Base-by-base conservation (phyloP, 1,139 yeast species). In the Taiozyma sp. region DNA sequence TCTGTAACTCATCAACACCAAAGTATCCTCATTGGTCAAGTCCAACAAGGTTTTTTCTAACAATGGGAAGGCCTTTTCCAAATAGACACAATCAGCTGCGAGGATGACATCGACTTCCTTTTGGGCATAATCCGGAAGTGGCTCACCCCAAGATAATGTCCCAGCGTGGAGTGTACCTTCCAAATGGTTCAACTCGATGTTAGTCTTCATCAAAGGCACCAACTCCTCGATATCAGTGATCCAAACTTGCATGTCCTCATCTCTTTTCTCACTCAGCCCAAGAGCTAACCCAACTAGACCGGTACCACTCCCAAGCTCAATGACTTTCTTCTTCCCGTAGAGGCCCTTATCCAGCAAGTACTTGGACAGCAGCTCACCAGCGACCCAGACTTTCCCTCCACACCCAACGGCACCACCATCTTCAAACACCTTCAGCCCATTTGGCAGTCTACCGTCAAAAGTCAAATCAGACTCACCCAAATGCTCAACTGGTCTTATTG, bases 301-400 rank as follows among this genome's bases (percentile, higher is more conserved):
- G 1, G 84, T 79, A 1, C 84, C 84, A 52, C 80, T 73, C 0
- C 84, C 84, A 22, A 79, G 64, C 55, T 79, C 84, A 16, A 79
- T 60, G 4, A 78, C 69, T 45, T 70, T 70, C 44, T 61, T 64
- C 49, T 52, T 53, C 19, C 55, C 56, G 22, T 49, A 45, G 5
- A 54, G 42, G 8, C 59, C 60, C 19, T 54, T 52, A 43, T 67
- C 68, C 4, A 67, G 49, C 50, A 78, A 54, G 53, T 77, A 79
- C 43, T 75, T 67, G 9, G 81, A 71, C 16, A 79, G 62, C 36
- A 79, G 65, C 51, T 79, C 80, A 8, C 84, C 84, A 8, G 84
- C 83, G 1, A 80, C 72, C 84, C 84, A 79, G 7, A 80, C 68
- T 52, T 78, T 76, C 6, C 84, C 84, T n/a, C 84, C 84, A 60